These are phyloP conservation scores for Dissophora globulifera DNA, from an alignment of 192 early-diverging fungal species.

Conservation along the genomic window DNA sequence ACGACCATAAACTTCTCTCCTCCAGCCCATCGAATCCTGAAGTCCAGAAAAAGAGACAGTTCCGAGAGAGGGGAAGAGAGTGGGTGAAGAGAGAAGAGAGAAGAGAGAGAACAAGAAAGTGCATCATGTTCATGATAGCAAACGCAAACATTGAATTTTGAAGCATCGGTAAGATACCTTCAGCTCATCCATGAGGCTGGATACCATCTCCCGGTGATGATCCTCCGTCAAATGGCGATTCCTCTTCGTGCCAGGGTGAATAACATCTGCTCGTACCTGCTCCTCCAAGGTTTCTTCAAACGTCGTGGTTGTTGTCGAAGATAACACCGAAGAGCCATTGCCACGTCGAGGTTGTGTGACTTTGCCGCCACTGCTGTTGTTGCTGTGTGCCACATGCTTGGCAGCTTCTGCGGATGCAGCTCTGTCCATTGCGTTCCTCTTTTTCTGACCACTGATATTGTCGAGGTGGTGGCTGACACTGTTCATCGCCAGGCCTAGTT, in stretches of 20 bases:
- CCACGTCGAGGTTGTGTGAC: too few relatives aligned
- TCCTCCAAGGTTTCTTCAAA: constrained; percentile 29
- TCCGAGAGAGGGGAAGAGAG: neutral
- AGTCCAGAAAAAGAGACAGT: too few relatives aligned
- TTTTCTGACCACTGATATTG: constrained; percentile 3
- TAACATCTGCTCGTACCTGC: constrained; percentile 27
- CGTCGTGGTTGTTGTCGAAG: neutral
- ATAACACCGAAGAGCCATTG: too few relatives aligned
- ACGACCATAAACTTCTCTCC: too few relatives aligned
- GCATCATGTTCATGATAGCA: too few relatives aligned
- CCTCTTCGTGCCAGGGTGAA: constrained; percentile 5
- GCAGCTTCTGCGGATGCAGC: too few relatives aligned
- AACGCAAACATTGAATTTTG: neutral
- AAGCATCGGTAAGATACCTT: constrained; percentile 17
- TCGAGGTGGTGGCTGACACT: neutral
- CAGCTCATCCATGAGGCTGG: constrained; percentile 37
- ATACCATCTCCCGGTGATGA: constrained; percentile 28
- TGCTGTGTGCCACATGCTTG: constrained; percentile 3
- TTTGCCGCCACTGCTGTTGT: neutral
- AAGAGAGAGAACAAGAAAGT: neutral
- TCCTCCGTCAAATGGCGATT: neutral
- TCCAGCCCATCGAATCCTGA: too few relatives aligned
- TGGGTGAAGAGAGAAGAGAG: neutral
- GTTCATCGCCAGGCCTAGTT: constrained; percentile 29
- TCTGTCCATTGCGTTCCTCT: neutral